These are phyloP conservation scores for Dothistroma pini DNA, from an alignment of 2,329 filamentous ascomycete species.

Conservation along the genomic window DNA sequence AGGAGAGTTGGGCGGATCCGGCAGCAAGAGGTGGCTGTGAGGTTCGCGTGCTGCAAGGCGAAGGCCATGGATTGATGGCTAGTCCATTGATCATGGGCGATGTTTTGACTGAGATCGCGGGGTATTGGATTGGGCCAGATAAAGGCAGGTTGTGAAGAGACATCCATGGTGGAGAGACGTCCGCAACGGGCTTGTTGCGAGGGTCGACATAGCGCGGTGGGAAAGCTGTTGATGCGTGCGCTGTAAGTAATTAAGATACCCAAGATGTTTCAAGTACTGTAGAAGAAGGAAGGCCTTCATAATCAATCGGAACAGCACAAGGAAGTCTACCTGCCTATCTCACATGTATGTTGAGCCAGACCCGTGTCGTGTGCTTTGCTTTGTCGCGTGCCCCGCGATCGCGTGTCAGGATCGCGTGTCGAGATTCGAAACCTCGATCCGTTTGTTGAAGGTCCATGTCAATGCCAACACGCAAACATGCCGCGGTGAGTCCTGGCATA, in stretches of 20 bases:
- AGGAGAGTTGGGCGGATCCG: slow-evolving; percentile 9
- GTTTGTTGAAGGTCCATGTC: not conserved
- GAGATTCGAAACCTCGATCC: too few relatives aligned
- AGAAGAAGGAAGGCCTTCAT: not conserved
- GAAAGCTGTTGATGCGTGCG: not conserved
- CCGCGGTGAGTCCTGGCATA: slow-evolving; percentile 4
- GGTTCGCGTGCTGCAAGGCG: slow-evolving; percentile 81
- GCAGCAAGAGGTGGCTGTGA: slow-evolving; percentile 63
- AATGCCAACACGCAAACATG: slow-evolving; percentile 3
- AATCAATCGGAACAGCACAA: too few relatives aligned
- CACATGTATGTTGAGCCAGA: not conserved
- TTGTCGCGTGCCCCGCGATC: not conserved
- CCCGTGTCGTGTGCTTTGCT: not conserved
- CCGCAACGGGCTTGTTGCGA: not conserved
- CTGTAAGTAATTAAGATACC: not conserved
- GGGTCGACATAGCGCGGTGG: not conserved
- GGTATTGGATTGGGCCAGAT: slow-evolving; percentile 62
- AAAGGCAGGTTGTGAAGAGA: slow-evolving; percentile 9
- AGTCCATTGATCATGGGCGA: slow-evolving; percentile 88
- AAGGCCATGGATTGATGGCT: slow-evolving; percentile 95
- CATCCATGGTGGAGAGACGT: not conserved
- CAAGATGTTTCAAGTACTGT: not conserved
- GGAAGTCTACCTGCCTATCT: too few relatives aligned
- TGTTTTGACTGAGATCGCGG: slow-evolving; percentile 89
- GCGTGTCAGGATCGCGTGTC: not conserved